These are phyloP conservation scores for Plasmodium chabaudi DNA, from an alignment of 169 alveolate species.

Conservation along the genomic window DNA sequence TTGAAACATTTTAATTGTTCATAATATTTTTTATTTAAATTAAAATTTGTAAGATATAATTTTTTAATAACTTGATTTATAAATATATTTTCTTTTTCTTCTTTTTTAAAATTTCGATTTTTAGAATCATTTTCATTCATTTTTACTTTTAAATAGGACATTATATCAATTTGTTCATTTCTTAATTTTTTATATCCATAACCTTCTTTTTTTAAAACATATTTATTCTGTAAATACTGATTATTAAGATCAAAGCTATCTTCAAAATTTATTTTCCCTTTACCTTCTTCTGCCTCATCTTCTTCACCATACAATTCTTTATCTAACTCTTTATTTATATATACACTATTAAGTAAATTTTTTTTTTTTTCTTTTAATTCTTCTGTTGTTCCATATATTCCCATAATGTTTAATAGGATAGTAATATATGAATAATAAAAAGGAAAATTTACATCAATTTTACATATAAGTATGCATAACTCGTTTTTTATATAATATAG, in stretches of 20 bases:
- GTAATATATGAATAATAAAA: slow-evolving; percentile 55
- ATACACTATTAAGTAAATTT: slow-evolving; percentile 1
- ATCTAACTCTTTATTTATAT: neutral
- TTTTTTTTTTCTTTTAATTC: slow-evolving; percentile 49
- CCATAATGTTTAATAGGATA: slow-evolving; percentile 25
- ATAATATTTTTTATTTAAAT: slow-evolving; percentile 51
- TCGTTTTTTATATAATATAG: slow-evolving; percentile 49
- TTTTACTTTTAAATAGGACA: slow-evolving; percentile 64
- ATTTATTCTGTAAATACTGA: slow-evolving; percentile 26
- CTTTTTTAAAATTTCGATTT: slow-evolving; percentile 31
- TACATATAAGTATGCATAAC: slow-evolving; percentile 42
- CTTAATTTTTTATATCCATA: slow-evolving; percentile 57
- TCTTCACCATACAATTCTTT: neutral
- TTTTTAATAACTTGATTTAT: slow-evolving; percentile 65
- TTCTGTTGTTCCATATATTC: slow-evolving; percentile 44
- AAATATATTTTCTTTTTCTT: slow-evolving; percentile 56
- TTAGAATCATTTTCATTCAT: slow-evolving; percentile 57
- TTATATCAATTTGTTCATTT: slow-evolving; percentile 55
- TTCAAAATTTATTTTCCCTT: slow-evolving; percentile 2
- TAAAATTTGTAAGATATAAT: slow-evolving; percentile 70
- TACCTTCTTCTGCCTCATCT: neutral
- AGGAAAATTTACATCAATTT: slow-evolving; percentile 24
- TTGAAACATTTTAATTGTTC: slow-evolving; percentile 33
- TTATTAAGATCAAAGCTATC: neutral
- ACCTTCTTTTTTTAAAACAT: slow-evolving; percentile 25